These are phyloP conservation scores for Blastocystis sp. DNA, from an alignment of 352 stramenopile genomes.

Conservation along the genomic window DNA sequence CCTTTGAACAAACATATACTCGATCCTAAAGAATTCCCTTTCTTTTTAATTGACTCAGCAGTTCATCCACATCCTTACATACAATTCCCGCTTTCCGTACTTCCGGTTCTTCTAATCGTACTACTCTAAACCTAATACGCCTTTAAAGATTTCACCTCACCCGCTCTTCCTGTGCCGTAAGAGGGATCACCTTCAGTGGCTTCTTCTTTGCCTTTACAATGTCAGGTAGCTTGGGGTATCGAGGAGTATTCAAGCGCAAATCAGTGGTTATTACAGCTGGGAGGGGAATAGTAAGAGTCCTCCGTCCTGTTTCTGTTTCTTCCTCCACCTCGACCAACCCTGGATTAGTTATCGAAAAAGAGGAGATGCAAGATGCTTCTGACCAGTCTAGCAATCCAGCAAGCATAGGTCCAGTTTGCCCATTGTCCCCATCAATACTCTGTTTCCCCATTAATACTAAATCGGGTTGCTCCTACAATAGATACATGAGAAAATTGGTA, in stretches of 20 bases:
- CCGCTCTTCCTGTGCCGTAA: not conserved
- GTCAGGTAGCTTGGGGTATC: constrained; percentile 97
- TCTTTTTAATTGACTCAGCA: constrained; percentile 4
- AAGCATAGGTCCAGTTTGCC: constrained; percentile 83
- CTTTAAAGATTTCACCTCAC: not conserved
- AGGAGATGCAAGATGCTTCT: constrained; percentile 85
- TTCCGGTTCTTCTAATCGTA: not conserved
- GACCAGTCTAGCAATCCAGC: constrained; percentile 91
- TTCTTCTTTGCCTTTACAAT: constrained; percentile 98
- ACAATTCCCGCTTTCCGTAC: constrained; percentile 3
- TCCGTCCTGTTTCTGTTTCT: constrained; percentile 77
- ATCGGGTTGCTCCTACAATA: constrained; percentile 42
- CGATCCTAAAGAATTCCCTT: constrained; percentile 37
- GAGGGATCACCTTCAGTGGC: constrained; percentile 75
- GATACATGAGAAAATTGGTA: not conserved
- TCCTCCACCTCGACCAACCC: constrained; percentile 67
- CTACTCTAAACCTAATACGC: not conserved
- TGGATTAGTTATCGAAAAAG: not conserved
- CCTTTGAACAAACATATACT: constrained; percentile 12
- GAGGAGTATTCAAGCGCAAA: constrained; percentile 94
- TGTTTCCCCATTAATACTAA: constrained; percentile 58
- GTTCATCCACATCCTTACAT: constrained; percentile 41
- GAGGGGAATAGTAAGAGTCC: constrained; percentile 82
- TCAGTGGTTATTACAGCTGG: constrained; percentile 95
- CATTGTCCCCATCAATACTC: constrained; percentile 78